Base-by-base conservation (phyloP, 495 filamentous ascomycete genomes). In the Neurospora sp. region DNA sequence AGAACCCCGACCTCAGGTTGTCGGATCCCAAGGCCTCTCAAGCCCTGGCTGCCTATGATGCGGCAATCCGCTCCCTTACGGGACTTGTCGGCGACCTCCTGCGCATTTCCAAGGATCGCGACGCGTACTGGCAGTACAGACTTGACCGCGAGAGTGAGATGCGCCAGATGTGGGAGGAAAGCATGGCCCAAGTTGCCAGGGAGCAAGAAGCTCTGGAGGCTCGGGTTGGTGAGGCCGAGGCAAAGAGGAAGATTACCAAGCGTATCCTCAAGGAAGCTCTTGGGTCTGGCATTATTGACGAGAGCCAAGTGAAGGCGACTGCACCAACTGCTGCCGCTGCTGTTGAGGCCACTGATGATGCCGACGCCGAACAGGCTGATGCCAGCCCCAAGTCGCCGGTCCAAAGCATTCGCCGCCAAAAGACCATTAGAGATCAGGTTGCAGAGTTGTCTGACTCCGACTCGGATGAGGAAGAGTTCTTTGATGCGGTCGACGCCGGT, bases 151-250 rank as follows among this genome's bases (percentile, higher is more conserved):
- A 99, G 81, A 90, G 89, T 39, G 89, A 94, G 78, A 89, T 98
- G 78, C 89, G 96, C 37, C 89, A 92, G 62, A 90, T 99, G 88
- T 99, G 96, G 96, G 96, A 99, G 84, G 96, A 98, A 74, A 98
- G 94, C 82, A 98, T 99, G 96, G 92, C 94, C 6, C 89, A 91
- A 70, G 90, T 99, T 31, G 96, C 94, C 38, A 89, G 90, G 72
- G 96, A 99, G 79, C 96, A 99, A 75, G 96, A 98, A 82, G 89
- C 92, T 37, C 86, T 99, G 0, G 92, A 98, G 78, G 91, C 87
- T 28, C 90, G 90, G 74, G 93, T 97, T 76, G 93, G 92, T 69
- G 94, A 97, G 78, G 92, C 94, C 4, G 94, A 98, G 78, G 89
- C 90, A 75, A 98, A 96, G 86, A 87, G 94, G 36, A 94, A 91